phyloP scores from a whole-genome alignment of 805 yeast species.

The Isabelozyma gotoi region DNA sequence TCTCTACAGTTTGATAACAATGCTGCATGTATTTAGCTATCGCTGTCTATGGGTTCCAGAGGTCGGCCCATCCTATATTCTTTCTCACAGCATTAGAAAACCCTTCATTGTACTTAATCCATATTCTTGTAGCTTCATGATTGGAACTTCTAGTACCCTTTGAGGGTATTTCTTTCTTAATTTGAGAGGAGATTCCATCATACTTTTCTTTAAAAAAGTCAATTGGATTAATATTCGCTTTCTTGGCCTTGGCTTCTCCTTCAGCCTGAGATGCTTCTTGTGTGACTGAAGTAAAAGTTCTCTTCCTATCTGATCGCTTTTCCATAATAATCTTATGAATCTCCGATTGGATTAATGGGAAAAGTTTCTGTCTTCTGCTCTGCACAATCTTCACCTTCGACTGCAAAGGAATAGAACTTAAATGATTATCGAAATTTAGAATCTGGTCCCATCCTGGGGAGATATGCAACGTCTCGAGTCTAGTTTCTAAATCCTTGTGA shows the following conservation, averaged over 20 bases:
- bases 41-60: conserved; percentile 53
- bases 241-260: conserved; percentile 12
- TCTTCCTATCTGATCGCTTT: conserved; percentile 9
- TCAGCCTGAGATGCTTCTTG: conserved; percentile 3
- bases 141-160: conserved; percentile 15
- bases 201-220: conserved; percentile 41
- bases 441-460: conserved; percentile 38
- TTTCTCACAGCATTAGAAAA: conserved; percentile 89
- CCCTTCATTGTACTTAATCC: conserved; percentile 94
- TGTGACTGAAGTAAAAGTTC: conserved; percentile 1
- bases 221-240: conserved; percentile 29
- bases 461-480: conserved; percentile 22
- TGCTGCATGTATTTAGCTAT: too few species aligned
- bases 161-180: conserved; percentile 13
- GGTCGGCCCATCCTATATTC: conserved; percentile 71
- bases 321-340: conserved; percentile 20
- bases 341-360: conserved; percentile 37
- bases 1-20: too few species aligned
- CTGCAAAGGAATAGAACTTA: conserved; percentile 12
- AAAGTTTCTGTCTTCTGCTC: conserved; percentile 29
- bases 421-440: conserved; percentile 20
- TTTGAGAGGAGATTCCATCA: conserved; percentile 31
- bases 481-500: conserved; percentile 33
- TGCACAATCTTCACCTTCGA: conserved; percentile 22
- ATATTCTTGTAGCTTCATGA: conserved; percentile 46